Percentiles rank a stretch among this genome's conserved stretches.
Evolutionary conservation across 2,329 filamentous ascomycete genomes (phyloP).

Genomic region (Pseudogymnoascus sp.): DNA sequence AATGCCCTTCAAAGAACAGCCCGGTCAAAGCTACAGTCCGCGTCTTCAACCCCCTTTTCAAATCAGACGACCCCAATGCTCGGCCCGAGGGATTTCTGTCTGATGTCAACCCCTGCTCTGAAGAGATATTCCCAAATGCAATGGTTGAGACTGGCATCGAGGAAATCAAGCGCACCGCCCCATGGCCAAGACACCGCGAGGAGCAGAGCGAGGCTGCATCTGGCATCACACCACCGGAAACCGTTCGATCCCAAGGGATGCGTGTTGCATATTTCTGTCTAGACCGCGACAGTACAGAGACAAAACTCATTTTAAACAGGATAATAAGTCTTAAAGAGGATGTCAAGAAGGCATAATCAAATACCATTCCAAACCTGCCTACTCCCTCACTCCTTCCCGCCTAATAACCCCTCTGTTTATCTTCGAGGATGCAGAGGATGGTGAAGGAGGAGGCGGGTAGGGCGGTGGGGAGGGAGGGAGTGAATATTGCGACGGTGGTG

Average conservation of each 20-base stretch:
- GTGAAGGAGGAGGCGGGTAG: conserved; percentile 15
- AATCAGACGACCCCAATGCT: conserved; percentile 70
- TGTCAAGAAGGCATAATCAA: not conserved
- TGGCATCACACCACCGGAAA: conserved; percentile 56
- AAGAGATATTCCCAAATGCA: conserved; percentile 68
- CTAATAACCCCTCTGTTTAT: not conserved
- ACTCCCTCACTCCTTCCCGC: not conserved
- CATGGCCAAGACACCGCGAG: conserved; percentile 66
- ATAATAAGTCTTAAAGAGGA: conserved; percentile 52
- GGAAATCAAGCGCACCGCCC: conserved; percentile 62
- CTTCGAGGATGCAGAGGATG: conserved; percentile 21
- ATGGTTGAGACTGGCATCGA: conserved; percentile 77
- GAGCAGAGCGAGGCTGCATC: conserved; percentile 53
- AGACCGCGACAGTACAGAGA: conserved; percentile 68
- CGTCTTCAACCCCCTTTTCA: conserved; percentile 76
- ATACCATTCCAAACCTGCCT: not conserved
- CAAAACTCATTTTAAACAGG: conserved; percentile 76
- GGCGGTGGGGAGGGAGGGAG: conserved; percentile 11
- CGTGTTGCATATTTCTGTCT: conserved; percentile 54
- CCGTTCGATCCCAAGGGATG: conserved; percentile 83
- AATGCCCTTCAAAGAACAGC: conserved; percentile 53
- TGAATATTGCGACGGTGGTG: conserved; percentile 14
- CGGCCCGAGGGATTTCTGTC: conserved; percentile 72
- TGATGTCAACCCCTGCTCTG: conserved; percentile 76
- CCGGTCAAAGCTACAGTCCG: conserved; percentile 59